Percentiles rank a stretch among this genome's conserved stretches.
Evolutionary conservation across 495 filamentous ascomycete species (phyloP).

Genomic region (Penicillium maclennaniae): DNA sequence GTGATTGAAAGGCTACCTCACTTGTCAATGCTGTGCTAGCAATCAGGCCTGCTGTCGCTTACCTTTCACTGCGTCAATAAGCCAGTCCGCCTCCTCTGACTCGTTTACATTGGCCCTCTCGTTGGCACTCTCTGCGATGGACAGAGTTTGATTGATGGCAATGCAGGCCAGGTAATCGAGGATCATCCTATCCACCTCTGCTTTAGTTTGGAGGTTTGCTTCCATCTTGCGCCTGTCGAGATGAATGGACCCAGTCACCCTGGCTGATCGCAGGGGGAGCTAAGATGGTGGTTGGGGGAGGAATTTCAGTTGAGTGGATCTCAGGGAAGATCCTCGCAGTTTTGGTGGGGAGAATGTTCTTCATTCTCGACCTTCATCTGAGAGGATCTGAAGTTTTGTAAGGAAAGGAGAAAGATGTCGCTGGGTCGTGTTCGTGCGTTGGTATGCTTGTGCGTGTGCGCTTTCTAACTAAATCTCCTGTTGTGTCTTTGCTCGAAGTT

Average conservation of each 20-base stretch:
- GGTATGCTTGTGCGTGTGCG: too few species aligned
- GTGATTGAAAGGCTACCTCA: not conserved
- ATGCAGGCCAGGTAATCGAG: constrained; percentile 52
- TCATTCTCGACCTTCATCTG: too few species aligned
- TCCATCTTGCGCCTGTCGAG: not conserved
- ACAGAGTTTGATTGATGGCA: constrained; percentile 32
- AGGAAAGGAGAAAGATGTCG: too few species aligned
- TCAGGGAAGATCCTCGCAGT: not conserved
- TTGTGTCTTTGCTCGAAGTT: too few species aligned
- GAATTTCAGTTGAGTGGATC: not conserved
- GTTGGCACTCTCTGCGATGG: not conserved
- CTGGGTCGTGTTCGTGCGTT: too few species aligned
- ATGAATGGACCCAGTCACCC: not conserved
- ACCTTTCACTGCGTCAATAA: constrained; percentile 21
- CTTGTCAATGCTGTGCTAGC: not conserved
- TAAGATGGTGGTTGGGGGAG: not conserved
- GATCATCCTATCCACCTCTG: constrained; percentile 50
- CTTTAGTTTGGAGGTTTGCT: constrained; percentile 20
- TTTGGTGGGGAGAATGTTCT: not conserved
- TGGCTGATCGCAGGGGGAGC: not conserved
- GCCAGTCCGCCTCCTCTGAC: constrained; percentile 20
- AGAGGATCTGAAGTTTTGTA: too few species aligned
- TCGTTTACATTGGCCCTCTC: not conserved
- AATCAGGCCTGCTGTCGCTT: not conserved
- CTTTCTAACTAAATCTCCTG: too few species aligned